Percentiles rank a stretch among this genome's conserved stretches.
These are phyloP conservation scores for Lentinula edodes DNA, from an alignment of 768 basidiomycete species.

Conservation along the genomic window DNA sequence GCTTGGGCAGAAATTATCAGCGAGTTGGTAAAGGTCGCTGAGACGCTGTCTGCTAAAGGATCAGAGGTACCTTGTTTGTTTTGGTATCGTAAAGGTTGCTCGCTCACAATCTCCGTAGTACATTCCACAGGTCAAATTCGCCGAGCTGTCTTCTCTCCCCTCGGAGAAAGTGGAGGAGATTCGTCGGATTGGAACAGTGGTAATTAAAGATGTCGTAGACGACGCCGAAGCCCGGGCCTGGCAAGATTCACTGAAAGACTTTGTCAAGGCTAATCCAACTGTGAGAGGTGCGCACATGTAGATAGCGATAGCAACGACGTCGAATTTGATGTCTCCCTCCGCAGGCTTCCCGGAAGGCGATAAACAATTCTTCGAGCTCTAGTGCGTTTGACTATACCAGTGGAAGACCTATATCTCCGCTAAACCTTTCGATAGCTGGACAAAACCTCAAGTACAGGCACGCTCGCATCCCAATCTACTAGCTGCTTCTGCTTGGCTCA, in stretches of 20 bases:
- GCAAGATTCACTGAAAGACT: conserved; percentile 52
- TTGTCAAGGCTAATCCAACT: conserved; percentile 50
- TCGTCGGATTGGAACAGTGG: conserved; percentile 52
- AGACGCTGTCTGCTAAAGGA: conserved; percentile 40
- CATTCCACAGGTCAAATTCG: conserved; percentile 58
- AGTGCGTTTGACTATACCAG: conserved; percentile 29
- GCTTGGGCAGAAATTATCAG: conserved; percentile 58
- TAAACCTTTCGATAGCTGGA: conserved; percentile 14
- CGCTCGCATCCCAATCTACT: conserved; percentile 52
- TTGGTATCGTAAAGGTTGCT: background rate
- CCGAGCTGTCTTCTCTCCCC: conserved; percentile 42
- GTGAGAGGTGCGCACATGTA: conserved; percentile 37
- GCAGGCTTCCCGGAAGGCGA: conserved; percentile 45
- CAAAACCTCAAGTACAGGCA: conserved; percentile 44
- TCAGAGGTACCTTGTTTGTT: conserved; percentile 31
- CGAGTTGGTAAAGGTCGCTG: conserved; percentile 41
- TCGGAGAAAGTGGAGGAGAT: conserved; percentile 43
- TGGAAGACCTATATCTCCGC: background rate
- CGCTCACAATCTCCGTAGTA: conserved; percentile 28
- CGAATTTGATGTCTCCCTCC: background rate
- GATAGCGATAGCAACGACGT: background rate
- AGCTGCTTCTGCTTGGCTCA: conserved; percentile 40
- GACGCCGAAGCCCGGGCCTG: conserved; percentile 50
- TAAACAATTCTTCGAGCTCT: conserved; percentile 71
- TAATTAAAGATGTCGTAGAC: conserved; percentile 58